Evolutionary conservation across 352 stramenopile species (phyloP), one percentile per base, ranked within the genome.

Genomic region (Lagenidium sp.): DNA sequence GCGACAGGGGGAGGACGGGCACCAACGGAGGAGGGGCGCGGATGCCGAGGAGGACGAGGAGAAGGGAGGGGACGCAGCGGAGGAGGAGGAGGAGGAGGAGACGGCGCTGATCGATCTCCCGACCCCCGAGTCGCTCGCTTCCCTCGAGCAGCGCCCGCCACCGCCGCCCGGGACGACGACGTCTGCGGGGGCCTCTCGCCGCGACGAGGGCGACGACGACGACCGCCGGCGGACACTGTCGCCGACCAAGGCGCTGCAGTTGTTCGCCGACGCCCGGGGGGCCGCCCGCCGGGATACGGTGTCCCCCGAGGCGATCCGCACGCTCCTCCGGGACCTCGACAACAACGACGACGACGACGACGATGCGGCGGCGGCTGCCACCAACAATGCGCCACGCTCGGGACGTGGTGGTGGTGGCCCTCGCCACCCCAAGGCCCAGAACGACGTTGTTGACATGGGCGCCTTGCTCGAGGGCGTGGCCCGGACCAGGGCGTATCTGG

Each of bases 141-240:
- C 45, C 3, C 44, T 36, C 45, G 50, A 56, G 37, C 41, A 35
- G 10, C 48, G 44, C 6, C 44, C 45, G 19, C 44, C 42, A 15
- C 82, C 70, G 36, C 49, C 85, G 44, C 83, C 70, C 35, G 71
- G 71, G 12, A 49, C 60, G 15, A 76, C 69, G 19, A 61, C 59
- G 36, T 41, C 66, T 19, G 42, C 26, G 23, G 37, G 54, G 16
- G 56, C 43, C 11, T 36, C 37, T 15, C 23, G 12, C 5, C 13
- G 15, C 6, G 39, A 34, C 22, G 24, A 45, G 1, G 12, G 13
- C 39, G 29, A 19, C 5, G 37, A 18, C 36, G 36, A 45, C 47
- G 30, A 49, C 46, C 36, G 51, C 34, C 28, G 43, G 12, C 43
- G 41, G 28, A 32, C 28, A 15, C 8, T 15, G 28, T 32, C 28